Evolutionary conservation across 257 asterid genomes (phyloP), one percentile per base, ranked within the genome.

Genomic region (Solanum clarkiae): DNA sequence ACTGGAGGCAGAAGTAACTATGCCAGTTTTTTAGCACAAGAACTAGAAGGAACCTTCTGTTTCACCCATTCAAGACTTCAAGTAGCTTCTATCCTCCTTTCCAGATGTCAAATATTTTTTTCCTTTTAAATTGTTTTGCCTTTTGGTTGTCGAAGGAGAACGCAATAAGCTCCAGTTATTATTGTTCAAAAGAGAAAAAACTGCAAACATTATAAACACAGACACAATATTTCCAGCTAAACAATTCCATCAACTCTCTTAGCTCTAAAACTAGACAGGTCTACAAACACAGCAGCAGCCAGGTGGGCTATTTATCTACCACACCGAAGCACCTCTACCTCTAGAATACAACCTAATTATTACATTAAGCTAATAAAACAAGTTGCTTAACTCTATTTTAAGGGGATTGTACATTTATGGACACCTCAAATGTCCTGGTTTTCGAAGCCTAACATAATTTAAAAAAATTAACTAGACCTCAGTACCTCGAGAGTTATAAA

Each of bases 401-500:
- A 22, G 24, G 1, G 22, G 22, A 75, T 49, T 49, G 44, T 75
- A 75, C 14, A 75, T 75, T 75, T 14, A 75, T 13, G 22, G 15
- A 60, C 1, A 10, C 24, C 81, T 49, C 82, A 15, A 49, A 75
- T 47, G 60, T 74, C 6, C 82, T 14, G 20, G 15, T 49, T 29
- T 49, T 49, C 0, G 60, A 74, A 75, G 44, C 22, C 15, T 47
- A 45, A 49, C 15, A 74, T 13, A 47, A 47, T 74, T 47, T 1
- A 24, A 74, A n/a, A 44, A 47, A 1, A 1, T 4, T 47, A 4
- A 47, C 8, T 47, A 45, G 59, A 45, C 42, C 59, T 74, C 22
- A 68, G 69, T 93, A 96, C 98, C 98, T 93, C 92, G 59, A 91
- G 89, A 87, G 90, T 90, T 80, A 95, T 88, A 88, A 97, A 97